A percentile compares a stretch with the other conserved stretches of the same genome.
Conservation (phyloP, 108 stramenopile genomes). For the Cyclotella kingstonii region DNA sequence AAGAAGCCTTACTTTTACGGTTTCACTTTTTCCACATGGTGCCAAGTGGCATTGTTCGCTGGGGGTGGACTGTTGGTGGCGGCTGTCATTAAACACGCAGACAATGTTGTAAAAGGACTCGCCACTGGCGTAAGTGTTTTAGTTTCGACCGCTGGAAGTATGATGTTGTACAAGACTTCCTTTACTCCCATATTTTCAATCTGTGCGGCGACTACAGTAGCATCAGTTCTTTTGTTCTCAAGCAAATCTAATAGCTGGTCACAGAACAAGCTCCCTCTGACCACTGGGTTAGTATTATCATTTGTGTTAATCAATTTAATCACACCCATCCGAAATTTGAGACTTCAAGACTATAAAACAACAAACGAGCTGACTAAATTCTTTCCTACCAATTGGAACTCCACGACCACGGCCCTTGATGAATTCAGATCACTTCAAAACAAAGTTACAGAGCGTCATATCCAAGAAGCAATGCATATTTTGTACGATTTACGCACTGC, state of each 20-base stretch:
- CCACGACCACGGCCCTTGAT: neutral
- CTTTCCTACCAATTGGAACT: neutral
- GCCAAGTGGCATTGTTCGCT: conserved; percentile 51
- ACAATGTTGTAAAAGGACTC: conserved; percentile 82
- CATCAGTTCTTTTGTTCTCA: neutral
- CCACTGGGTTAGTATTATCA: too few species aligned
- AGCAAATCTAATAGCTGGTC: neutral
- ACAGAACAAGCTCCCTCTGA: too few species aligned
- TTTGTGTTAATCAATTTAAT: too few species aligned
- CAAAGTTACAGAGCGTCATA: neutral
- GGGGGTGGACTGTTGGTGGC: conserved; percentile 70
- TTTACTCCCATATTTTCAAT: conserved; percentile 8
- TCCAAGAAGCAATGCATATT: neutral
- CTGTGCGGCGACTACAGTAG: neutral
- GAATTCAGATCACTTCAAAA: neutral
- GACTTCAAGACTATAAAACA: too few species aligned
- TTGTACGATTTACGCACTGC: neutral
- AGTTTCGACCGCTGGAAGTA: conserved; percentile 36
- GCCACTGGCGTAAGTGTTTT: conserved; percentile 74
- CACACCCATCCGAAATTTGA: neutral
- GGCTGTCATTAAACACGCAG: conserved; percentile 79
- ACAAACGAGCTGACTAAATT: neutral
- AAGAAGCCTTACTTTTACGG: conserved; percentile 32
- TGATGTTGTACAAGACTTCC: conserved; percentile 47
- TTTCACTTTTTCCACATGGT: conserved; percentile 48